phyloP scores from a whole-genome alignment of 2,329 filamentous ascomycete species.

The Periconia sp. region DNA sequence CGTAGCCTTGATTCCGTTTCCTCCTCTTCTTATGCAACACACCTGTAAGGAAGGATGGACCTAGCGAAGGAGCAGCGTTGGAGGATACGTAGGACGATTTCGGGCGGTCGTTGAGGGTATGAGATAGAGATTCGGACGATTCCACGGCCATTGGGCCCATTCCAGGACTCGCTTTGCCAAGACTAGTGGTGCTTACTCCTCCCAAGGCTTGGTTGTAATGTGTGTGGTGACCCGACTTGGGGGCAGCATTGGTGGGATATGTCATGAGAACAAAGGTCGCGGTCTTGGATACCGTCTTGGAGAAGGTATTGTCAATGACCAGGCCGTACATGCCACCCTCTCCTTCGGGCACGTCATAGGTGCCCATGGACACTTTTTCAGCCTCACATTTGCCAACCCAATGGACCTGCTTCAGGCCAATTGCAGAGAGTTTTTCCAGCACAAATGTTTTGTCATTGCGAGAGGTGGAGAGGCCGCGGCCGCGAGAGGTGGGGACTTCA shows the following conservation, averaged over 20 bases:
- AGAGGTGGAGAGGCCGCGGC: slow-evolving; percentile 53
- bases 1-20: slow-evolving; percentile 92
- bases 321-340: slow-evolving; percentile 93
- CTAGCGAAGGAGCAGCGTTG: slow-evolving; percentile 15
- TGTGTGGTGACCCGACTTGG: slow-evolving; percentile 72
- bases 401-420: slow-evolving; percentile 63
- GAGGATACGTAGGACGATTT: slow-evolving; percentile 37
- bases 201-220: slow-evolving; percentile 59
- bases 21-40: slow-evolving; percentile 84
- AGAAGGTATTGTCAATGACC: slow-evolving; percentile 98
- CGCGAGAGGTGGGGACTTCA: slow-evolving; percentile 62
- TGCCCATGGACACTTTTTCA: slow-evolving; percentile 90
- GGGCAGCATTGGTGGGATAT: slow-evolving; percentile 80
- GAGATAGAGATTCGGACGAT: slow-evolving; percentile 54
- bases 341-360: slow-evolving; percentile 72
- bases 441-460: slow-evolving; percentile 72
- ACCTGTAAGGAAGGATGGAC: slow-evolving; percentile 73
- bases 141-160: slow-evolving; percentile 46
- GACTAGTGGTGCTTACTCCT: slow-evolving; percentile 46
- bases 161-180: slow-evolving; percentile 44
- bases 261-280: slow-evolving; percentile 93
- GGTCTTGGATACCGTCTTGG: slow-evolving; percentile 86
- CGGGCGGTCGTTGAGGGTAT: slow-evolving; percentile 43
- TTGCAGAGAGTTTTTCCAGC: slow-evolving; percentile 63
- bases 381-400: slow-evolving; percentile 97